Base-by-base conservation (phyloP, 331 rosid genomes). In the Ulmus americana region DNA sequence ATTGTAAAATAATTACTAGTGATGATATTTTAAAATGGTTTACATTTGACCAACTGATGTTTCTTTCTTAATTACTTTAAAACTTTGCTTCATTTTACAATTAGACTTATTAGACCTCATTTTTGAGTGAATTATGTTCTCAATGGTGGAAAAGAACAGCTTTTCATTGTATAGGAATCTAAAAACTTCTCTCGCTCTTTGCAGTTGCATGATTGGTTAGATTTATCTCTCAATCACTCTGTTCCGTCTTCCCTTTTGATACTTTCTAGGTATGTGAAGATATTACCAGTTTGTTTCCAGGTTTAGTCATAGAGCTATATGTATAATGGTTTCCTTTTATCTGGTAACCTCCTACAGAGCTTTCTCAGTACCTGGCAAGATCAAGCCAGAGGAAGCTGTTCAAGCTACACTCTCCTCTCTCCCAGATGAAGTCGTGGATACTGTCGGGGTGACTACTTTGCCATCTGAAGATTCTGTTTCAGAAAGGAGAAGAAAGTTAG, bases 201-300 rank as follows among this genome's bases (percentile, higher is more conserved):
- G 76, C 81, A 94, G 99, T 94, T 94, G 76, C 90, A 83, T 56
- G 97, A 89, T 78, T 94, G 99, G 99, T 70, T 94, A 80, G 99
- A 94, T 74, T 87, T 94, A 71, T 94, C 99, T 71, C 88, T 94
- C 70, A 90, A 94, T 70, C 87, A 87, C 77, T 85, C 96, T 40
- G 84, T 94, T 47, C 99, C 99, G 39, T 94, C 97, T 69, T 94
- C 99, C 41, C 97, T 94, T 80, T 67, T 94, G 86, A 90, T 94
- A 71, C 99, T 90, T 79, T 94, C 97, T 48, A 94, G 99, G 99
- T 94, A 70, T 40, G 57, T 64, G 20, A 35, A 51, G 54, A 52
- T 44, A 43, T 38, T 7, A 55, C 49, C 48, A 57, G 42, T 16
- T 63, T 40, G 10, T 18, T 9, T 16, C 47, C 42, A 1, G 38